A percentile compares a stretch with the other conserved stretches of the same genome.
These are phyloP conservation scores for Dactylellina parvicollis DNA, from an alignment of 2,329 filamentous ascomycete genomes.

Conservation along the genomic window DNA sequence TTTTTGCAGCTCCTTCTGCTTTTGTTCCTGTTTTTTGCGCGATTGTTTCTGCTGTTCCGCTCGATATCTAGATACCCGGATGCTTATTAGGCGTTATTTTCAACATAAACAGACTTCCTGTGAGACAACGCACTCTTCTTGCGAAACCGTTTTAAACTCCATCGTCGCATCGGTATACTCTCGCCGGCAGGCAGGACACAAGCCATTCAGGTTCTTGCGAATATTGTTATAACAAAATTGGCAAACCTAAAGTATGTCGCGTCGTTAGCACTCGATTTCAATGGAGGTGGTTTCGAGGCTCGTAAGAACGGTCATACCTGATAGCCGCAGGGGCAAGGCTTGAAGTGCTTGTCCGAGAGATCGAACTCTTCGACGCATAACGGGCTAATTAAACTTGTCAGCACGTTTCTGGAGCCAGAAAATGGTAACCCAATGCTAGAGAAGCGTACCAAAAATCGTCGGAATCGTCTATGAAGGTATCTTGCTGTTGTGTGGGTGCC, in stretches of 20 bases:
- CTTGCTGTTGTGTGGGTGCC: constrained; percentile 69
- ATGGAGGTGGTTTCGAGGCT: constrained; percentile 51
- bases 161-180: constrained; percentile 97
- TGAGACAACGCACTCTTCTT: constrained; percentile 79
- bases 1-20: constrained; percentile 95
- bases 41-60: constrained; percentile 72
- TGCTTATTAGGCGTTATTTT: neutral
- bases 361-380: constrained; percentile 99
- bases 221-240: constrained; percentile 99
- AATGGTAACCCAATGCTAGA: neutral
- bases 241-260: constrained; percentile 74
- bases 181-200: constrained; percentile 95
- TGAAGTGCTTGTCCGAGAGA: constrained; percentile 95
- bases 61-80: constrained; percentile 62
- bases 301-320: constrained; percentile 70
- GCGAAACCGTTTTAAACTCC: constrained; percentile 92
- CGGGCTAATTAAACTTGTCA: constrained; percentile 70
- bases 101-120: neutral
- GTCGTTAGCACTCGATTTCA: constrained; percentile 10
- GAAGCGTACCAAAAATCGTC: constrained; percentile 73
- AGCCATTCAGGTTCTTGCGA: constrained; percentile 95
- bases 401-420: constrained; percentile 3
- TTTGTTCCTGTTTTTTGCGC: constrained; percentile 86
- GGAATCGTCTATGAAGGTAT: constrained; percentile 76
- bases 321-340: constrained; percentile 96